Evolutionary conservation across 768 basidiomycete genomes (phyloP), one percentile per base, ranked within the genome.

Genomic region (Suillus americanus): DNA sequence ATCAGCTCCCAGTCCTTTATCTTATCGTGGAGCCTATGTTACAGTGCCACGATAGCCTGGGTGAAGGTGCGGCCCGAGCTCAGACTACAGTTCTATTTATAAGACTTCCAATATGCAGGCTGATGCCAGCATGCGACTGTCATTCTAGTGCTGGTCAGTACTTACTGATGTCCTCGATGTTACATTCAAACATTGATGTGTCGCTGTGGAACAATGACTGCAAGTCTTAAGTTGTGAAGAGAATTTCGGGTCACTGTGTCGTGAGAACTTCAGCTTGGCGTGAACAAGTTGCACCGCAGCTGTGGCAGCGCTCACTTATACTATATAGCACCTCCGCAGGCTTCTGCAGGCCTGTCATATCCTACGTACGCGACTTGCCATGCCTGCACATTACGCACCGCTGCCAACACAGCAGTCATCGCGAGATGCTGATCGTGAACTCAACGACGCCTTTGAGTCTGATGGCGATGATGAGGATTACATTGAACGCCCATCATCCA

Each of bases 391-490:
- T 40, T 89, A 90, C 70, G 75, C 84, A 23, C 81, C 82, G 38
- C 76, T 89, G 23, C 81, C 83, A 55, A 84, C 82, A 71, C 79
- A 77, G 56, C 79, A 74, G 48, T 79, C 80, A 73, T 75, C 80
- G 51, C 81, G 80, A 55, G 74, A 78, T 60, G 78, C 78, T 33
- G 80, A 81, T 61, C 80, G 83, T 67, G 92, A 94, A 75, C 85
- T 94, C 72, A 85, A 91, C 70, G 92, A 88, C 37, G 89, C 92
- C 1, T 94, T 94, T 68, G 89, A 80, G 6, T 82, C 83, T 38
- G 86, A 88, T 63, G 82, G 85, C 33, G 81, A 83, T 10, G 73
- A 77, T 13, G 74, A 80, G 62, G 68, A 70, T 7, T 13, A 62
- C 45, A 48, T 57, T 23, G 73, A 74, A 63, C 71, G 79, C 33